phyloP scores from a whole-genome alignment of 305 asterid genomes.

The Fraxinus sp. region DNA sequence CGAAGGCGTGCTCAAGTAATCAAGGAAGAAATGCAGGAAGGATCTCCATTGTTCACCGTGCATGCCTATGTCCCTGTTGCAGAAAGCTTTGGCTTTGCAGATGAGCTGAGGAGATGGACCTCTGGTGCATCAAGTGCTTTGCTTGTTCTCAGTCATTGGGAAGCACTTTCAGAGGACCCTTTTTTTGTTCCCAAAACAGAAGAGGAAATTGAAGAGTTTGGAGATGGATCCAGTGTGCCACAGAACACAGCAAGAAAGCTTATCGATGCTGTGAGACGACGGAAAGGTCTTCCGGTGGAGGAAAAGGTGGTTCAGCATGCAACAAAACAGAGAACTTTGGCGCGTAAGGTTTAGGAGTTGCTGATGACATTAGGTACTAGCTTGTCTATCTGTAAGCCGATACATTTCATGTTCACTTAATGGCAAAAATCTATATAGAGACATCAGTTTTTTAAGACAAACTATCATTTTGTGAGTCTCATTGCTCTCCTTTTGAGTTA shows the following conservation, averaged over 20 bases:
- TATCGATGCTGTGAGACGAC: slow-evolving; percentile 77
- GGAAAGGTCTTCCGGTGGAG: slow-evolving; percentile 88
- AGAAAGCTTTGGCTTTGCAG: slow-evolving; percentile 92
- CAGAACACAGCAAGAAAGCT: slow-evolving; percentile 83
- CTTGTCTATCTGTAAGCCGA: not conserved
- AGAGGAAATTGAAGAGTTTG: slow-evolving; percentile 87
- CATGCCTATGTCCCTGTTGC: slow-evolving; percentile 92
- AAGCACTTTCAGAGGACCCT: slow-evolving; percentile 77
- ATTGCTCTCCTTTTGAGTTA: not conserved
- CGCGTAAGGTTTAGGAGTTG: slow-evolving; percentile 80
- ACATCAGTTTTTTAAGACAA: not conserved
- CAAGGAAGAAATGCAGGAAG: slow-evolving; percentile 97
- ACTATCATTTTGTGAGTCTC: not conserved
- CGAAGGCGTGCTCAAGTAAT: slow-evolving; percentile 78
- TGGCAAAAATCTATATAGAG: not conserved
- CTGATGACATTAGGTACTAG: not conserved
- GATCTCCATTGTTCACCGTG: slow-evolving; percentile 83
- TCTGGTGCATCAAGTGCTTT: slow-evolving; percentile 84
- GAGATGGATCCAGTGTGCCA: slow-evolving; percentile 76
- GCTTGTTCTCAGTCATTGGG: slow-evolving; percentile 97
- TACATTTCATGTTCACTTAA: not conserved
- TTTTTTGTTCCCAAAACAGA: slow-evolving; percentile 91
- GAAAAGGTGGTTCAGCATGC: slow-evolving; percentile 92
- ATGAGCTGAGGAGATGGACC: slow-evolving; percentile 88
- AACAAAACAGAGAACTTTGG: slow-evolving; percentile 88